Base-by-base conservation (phyloP, 2,329 filamentous ascomycete species). In the Fusarium albosuccineum region DNA sequence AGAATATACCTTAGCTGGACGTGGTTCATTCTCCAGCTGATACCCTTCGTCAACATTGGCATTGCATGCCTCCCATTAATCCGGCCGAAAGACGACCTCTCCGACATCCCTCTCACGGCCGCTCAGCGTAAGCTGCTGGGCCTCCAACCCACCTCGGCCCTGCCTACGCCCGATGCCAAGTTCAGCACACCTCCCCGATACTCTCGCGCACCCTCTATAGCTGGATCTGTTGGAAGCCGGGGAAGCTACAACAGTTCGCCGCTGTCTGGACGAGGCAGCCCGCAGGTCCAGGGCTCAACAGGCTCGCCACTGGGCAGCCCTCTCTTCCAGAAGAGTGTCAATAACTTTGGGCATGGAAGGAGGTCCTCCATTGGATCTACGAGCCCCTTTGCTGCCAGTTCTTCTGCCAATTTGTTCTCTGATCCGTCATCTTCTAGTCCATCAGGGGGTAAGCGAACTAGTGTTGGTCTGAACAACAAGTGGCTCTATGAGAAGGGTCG, bases 401-500 rank as follows among this genome's bases (percentile, higher is more conserved):
- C 78, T 29, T 78, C 81, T 6, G 79, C 81, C 39, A 85, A 82
- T 58, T 56, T 81, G 30, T 87, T 89, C 66, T 77, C 82, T 17
- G 87, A 87, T n/a, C 88, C 91, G 2, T 84, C 86, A 13, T 90
- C 91, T 16, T 92, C 92, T 2, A 94, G 89, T 67, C 92, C 92
- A 1, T 81, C 81, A 6, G 80, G 83, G 6, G 85, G 86, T 37
- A 93, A 91, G 81, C 86, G 89, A 58, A 89, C 90, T 41, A 94
- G 88, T 68, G 88, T 97, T 53, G 89, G 89, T 1, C 75, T 97
- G 75, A 97, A 95, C 79, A 97, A 89, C 81, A 97, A 96, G 81
- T 98, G 95, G 95, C 79, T 97, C 62, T 98, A 97, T 75, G 93
- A 97, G 79, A 92, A 90, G 80, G 91, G 92, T 72, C 82, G 89